Base-by-base conservation (phyloP, 495 filamentous ascomycete species). In the Podospora pseudocomata region DNA sequence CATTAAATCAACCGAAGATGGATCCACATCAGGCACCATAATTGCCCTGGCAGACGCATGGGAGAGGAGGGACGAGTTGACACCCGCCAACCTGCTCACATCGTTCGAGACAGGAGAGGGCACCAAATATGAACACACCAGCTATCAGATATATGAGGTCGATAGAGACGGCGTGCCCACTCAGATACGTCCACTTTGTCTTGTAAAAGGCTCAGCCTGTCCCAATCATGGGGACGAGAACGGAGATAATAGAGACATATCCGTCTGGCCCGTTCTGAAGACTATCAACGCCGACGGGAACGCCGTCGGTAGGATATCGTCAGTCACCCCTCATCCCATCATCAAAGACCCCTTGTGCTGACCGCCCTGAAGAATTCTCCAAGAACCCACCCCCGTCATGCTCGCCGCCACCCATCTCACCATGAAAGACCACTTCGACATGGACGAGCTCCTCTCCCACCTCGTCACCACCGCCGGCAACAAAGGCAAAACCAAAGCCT, bases 241-340 rank as follows among this genome's bases (percentile, higher is more conserved):
- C 6, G 74, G 76, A 23, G 63, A 75, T 3, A 67, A 64, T 5
- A 72, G 74, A 23, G 77, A 74, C 27, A 76, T 79, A 1, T 72
- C 71, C 30, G 80, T 80, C 11, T 85, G 81, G 83, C 73, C 76
- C n/a, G 69, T 72, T 2, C 80, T 80, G 57, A 76, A 69, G 54
- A 65, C 71, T 9, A 66, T 75, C 69, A 80, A 75, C 71, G 69
- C 27, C 39, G 65, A 64, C 11, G 71, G 72, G 23, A 55, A 72
- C 9, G 78, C 82, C 15, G 82, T 85, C 5, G 85, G 85, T 13
- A 78, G 84, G 32, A 86, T 87, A 65, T 85, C 81, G 76, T 78
- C 69, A 54, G 76, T 73, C n/a, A 18, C n/a, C 3, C 11, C 26
- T 53, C 49, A 34, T 49, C 5, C 5, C 54, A 32, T 5, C 18